Evolutionary conservation across 164 flowering plant genomes (phyloP).

Genomic region (Magnolia sinica): DNA sequence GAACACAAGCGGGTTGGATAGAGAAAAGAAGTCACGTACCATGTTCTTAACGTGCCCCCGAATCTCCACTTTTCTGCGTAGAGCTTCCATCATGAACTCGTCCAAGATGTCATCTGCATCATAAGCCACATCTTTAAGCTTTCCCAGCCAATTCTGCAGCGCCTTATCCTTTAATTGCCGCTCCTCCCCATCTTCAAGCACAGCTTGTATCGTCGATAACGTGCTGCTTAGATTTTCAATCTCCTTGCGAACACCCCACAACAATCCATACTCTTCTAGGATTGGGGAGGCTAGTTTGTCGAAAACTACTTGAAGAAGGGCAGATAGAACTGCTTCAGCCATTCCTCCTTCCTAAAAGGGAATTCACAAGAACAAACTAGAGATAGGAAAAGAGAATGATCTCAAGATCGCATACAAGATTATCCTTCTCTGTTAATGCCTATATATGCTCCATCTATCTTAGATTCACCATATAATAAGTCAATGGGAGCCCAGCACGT

Average conservation of each 20-base stretch:
- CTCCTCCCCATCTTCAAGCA: constrained; percentile 29
- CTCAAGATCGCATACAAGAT: too few relatives aligned
- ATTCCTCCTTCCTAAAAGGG: not conserved
- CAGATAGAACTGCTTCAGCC: not conserved
- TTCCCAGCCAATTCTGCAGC: constrained; percentile 11
- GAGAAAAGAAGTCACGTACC: not conserved
- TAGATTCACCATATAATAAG: too few relatives aligned
- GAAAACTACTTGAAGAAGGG: not conserved
- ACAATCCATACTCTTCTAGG: not conserved
- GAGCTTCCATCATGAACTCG: not conserved
- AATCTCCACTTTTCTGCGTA: not conserved
- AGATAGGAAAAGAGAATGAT: too few relatives aligned
- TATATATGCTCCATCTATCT: too few relatives aligned
- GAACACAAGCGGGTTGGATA: not conserved
- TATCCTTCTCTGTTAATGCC: too few relatives aligned
- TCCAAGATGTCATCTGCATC: constrained; percentile 12
- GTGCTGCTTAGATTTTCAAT: not conserved
- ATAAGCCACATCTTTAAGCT: constrained; percentile 12
- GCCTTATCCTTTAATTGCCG: constrained; percentile 14
- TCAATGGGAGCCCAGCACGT: too few relatives aligned
- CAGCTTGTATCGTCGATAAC: constrained; percentile 1
- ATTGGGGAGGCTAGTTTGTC: not conserved
- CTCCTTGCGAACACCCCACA: constrained; percentile 1
- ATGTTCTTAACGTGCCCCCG: not conserved
- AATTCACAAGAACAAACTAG: too few relatives aligned